phyloP scores from a whole-genome alignment of 78 protist genomes.

The Cyanophora paradoxa region DNA sequence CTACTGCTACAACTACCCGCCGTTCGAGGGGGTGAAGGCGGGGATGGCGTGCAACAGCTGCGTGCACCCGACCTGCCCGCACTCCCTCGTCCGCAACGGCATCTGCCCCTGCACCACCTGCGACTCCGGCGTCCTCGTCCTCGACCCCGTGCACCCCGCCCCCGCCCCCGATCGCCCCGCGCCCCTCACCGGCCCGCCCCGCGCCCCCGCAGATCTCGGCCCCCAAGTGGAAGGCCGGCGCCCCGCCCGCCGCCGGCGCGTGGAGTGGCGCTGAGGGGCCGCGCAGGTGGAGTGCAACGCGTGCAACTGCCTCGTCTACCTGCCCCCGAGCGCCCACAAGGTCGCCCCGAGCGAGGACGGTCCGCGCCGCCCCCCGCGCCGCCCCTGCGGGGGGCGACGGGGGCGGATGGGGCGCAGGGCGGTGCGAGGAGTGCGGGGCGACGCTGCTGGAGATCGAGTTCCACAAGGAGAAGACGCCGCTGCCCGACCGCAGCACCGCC shows the following conservation, averaged over 20 bases:
- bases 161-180: no score
- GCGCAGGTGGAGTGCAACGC: no score
- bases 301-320: background rate
- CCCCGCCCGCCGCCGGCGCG: no score
- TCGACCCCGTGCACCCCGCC: background rate
- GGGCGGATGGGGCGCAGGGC: no score
- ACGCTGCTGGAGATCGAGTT: background rate
- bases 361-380: no score
- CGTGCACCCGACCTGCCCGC: constrained; percentile 16
- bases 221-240: constrained; percentile 5
- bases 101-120: background rate
- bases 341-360: background rate
- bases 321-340: background rate
- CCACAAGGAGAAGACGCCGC: constrained; percentile 15
- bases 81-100: background rate
- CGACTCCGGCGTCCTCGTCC: constrained; percentile 3
- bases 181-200: no score
- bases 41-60: constrained; percentile 15
- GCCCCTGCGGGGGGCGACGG: no score
- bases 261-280: no score
- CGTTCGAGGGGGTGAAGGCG: background rate
- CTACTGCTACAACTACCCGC: constrained; percentile 36
- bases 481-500: background rate
- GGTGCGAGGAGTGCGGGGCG: constrained; percentile 23
- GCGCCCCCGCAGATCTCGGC: no score